Evolutionary conservation across 2,329 filamentous ascomycete species (phyloP).

Genomic region (Neophaeococcomyces mojaviensis): DNA sequence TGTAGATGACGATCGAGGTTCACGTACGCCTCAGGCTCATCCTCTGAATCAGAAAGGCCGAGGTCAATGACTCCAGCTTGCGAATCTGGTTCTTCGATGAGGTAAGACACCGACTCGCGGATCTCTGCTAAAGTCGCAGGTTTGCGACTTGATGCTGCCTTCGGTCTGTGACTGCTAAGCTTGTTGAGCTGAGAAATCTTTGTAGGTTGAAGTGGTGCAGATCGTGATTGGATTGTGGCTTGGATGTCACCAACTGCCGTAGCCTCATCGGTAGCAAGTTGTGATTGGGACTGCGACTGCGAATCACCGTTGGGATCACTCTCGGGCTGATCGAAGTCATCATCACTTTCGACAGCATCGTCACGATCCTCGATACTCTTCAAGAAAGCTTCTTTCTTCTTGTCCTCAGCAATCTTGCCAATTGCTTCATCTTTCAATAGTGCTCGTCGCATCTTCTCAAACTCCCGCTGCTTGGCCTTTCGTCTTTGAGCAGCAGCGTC

Average conservation of each 20-base stretch:
- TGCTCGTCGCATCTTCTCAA: conserved; percentile 84
- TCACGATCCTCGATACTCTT: conserved; percentile 79
- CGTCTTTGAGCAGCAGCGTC: conserved; percentile 72
- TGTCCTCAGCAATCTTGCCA: conserved; percentile 80
- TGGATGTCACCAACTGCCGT: not conserved
- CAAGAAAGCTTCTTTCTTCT: conserved; percentile 83
- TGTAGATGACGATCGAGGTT: conserved; percentile 42
- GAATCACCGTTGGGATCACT: conserved; percentile 27
- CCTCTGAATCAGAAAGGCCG: conserved; percentile 39
- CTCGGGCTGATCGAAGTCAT: conserved; percentile 51
- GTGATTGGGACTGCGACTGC: conserved; percentile 25
- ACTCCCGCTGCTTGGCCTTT: conserved; percentile 77
- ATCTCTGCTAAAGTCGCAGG: conserved; percentile 73
- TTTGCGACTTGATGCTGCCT: conserved; percentile 61
- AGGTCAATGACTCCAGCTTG: conserved; percentile 39
- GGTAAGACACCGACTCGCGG: conserved; percentile 71
- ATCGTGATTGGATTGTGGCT: conserved; percentile 24
- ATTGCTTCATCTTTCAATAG: conserved; percentile 83
- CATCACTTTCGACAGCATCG: conserved; percentile 62
- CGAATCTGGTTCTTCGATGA: conserved; percentile 59
- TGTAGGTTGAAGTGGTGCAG: conserved; percentile 25
- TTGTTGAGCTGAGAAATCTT: conserved; percentile 47
- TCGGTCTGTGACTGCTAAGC: conserved; percentile 56
- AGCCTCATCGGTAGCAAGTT: not conserved
- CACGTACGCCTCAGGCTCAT: conserved; percentile 31